Evolutionary conservation across 345 rosid genomes (phyloP).

Genomic region (Salix exigua): DNA sequence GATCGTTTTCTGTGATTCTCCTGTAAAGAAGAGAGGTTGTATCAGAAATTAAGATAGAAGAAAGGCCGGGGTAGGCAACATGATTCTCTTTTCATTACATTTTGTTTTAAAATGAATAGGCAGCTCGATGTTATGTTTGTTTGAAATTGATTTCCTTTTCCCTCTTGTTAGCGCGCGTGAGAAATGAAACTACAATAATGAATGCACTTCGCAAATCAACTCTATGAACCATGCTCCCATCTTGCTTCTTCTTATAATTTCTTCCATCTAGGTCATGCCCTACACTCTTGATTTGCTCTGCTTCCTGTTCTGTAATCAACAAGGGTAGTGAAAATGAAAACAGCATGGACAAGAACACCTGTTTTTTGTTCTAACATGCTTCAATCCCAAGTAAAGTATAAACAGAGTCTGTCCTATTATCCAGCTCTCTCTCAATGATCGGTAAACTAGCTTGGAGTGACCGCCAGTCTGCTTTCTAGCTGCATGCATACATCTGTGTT

Average conservation of each 20-base stretch:
- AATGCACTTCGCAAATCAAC: too few relatives aligned
- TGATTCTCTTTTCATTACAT: not conserved
- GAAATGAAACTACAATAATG: too few relatives aligned
- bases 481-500: not conserved
- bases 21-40: not conserved
- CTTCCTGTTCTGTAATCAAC: not conserved
- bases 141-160: too few relatives aligned
- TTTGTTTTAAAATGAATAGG: too few relatives aligned
- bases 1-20: conserved; percentile 36
- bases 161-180: too few relatives aligned
- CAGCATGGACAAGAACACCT: not conserved
- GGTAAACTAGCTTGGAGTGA: not conserved
- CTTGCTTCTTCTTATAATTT: too few relatives aligned
- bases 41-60: not conserved
- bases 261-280: too few relatives aligned
- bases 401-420: not conserved
- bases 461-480: not conserved
- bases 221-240: too few relatives aligned
- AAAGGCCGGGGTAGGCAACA: too few relatives aligned
- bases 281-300: not conserved
- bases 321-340: not conserved
- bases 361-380: not conserved
- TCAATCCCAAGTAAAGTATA: not conserved
- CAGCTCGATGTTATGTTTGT: too few relatives aligned
- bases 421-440: not conserved